Conservation (phyloP, 371 early-diverging fungal species). For the Syncephalastrum sp. region DNA sequence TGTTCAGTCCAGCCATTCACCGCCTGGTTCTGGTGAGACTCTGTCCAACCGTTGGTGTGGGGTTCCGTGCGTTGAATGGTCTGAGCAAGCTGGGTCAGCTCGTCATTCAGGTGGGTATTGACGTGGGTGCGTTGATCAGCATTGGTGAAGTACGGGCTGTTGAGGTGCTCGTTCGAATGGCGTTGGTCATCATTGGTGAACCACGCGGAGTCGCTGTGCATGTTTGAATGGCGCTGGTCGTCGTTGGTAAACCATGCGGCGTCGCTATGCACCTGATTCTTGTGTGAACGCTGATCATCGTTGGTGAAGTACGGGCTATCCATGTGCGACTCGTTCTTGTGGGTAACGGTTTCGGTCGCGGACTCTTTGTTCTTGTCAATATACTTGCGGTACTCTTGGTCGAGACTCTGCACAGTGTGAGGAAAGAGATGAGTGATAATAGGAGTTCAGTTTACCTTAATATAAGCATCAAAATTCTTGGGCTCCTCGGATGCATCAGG, state of each 20-base stretch:
- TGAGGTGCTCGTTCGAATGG: neutral
- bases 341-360: slow-evolving; percentile 29
- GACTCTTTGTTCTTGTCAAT: slow-evolving; percentile 31
- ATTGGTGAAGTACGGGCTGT: slow-evolving; percentile 11
- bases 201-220: slow-evolving; percentile 8
- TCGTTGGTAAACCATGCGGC: neutral
- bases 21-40: neutral
- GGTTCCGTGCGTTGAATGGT: neutral
- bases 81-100: neutral
- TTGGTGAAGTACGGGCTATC: slow-evolving; percentile 3
- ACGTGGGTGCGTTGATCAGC: slow-evolving; percentile 18
- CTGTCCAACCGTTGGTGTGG: slow-evolving; percentile 4
- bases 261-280: neutral
- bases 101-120: slow-evolving; percentile 5
- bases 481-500: neutral
- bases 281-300: slow-evolving; percentile 2
- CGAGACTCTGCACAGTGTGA: slow-evolving; percentile 14
- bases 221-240: neutral
- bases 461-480: slow-evolving; percentile 3
- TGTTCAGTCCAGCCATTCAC: slow-evolving; percentile 2
- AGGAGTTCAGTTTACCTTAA: neutral
- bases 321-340: slow-evolving; percentile 30
- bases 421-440: neutral
- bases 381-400: slow-evolving; percentile 27
- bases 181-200: slow-evolving; percentile 26